Conservation (phyloP, 2,329 filamentous ascomycete genomes). For the Fusarium sp. region DNA sequence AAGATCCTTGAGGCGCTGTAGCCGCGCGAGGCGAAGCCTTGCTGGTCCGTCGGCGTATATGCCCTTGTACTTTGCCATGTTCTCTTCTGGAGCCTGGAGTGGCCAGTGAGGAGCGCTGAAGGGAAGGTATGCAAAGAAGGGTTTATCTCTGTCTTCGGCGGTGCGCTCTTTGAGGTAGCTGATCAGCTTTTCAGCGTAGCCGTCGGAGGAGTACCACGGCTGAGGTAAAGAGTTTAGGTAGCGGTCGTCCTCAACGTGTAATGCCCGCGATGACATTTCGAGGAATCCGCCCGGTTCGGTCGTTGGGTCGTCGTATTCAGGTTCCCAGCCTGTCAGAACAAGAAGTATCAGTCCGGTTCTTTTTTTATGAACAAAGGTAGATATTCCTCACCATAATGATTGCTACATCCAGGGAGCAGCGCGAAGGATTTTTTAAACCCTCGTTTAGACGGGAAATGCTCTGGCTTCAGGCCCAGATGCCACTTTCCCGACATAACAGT, state of each 20-base stretch:
- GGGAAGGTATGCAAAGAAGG: constrained; percentile 13
- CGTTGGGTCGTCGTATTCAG: neutral
- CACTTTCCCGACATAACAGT: constrained; percentile 26
- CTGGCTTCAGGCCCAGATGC: constrained; percentile 2
- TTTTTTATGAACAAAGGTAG: neutral
- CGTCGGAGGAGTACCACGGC: neutral
- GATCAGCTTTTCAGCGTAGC: constrained; percentile 1
- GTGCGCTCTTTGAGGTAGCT: neutral
- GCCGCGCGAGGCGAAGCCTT: neutral
- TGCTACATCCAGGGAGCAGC: constrained; percentile 60
- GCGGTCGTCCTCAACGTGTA: neutral
- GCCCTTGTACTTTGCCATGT: neutral
- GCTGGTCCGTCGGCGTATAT: neutral
- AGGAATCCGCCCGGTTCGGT: neutral
- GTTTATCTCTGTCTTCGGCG: neutral
- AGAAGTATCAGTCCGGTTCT: too few species aligned
- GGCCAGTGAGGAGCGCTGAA: constrained; percentile 12
- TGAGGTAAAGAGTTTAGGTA: neutral
- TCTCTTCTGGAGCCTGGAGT: neutral
- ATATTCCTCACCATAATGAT: constrained; percentile 69
- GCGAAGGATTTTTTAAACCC: constrained; percentile 48
- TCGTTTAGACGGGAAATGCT: neutral
- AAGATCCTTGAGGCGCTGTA: neutral
- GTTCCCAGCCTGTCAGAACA: neutral
- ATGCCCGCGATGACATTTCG: neutral